Evolutionary conservation across 2,329 filamentous ascomycete species (phyloP), one percentile per base, ranked within the genome.

Genomic region (Ascochyta lentis): DNA sequence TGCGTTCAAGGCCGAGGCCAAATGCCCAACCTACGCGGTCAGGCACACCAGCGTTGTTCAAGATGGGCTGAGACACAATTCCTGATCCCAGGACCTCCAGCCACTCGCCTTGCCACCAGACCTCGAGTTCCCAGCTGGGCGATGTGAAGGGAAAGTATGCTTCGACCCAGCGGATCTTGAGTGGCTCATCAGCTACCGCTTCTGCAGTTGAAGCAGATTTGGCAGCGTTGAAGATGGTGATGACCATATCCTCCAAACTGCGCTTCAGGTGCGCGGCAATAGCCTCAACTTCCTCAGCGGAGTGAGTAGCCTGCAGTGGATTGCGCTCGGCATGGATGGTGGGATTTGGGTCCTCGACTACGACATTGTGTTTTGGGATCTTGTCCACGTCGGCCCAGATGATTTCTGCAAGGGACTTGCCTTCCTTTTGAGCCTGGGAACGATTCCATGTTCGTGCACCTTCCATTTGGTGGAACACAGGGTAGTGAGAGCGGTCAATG

Each of bases 391-490:
- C 91, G 33, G 82, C 82, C 79, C 83, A 85, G 7, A 98, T 87
- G 12, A 85, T 84, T 15, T 85, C 79, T 1, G 84, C 84, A 16
- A 92, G 73, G 56, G 76, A 59, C 43, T 66, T 70, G 19, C 73
- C 69, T 35, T 67, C 61, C 13, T 67, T 80, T 50, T 79, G 81
- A 40, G 84, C 84, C 72, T 79, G 83, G 26, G 73, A 81, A 9
- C 91, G 85, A 71, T 95, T 89, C 94, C 95, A 99, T 49, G 92
- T 89, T 65, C 89, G 84, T 8, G 94, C 94, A 12, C 92, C 94
- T 76, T 99, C 95, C 93, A 98, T 98, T 79, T 99, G 95, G 78
- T 99, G 95, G 77, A 99, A 99, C 55, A 96, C 87, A 0, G 95
- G 95, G 77, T 98, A 98, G 78, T 99, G 95, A 66, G 89, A 95